Evolutionary conservation across 768 basidiomycete genomes (phyloP).

Genomic region (Hemileccinum rubropunctum): DNA sequence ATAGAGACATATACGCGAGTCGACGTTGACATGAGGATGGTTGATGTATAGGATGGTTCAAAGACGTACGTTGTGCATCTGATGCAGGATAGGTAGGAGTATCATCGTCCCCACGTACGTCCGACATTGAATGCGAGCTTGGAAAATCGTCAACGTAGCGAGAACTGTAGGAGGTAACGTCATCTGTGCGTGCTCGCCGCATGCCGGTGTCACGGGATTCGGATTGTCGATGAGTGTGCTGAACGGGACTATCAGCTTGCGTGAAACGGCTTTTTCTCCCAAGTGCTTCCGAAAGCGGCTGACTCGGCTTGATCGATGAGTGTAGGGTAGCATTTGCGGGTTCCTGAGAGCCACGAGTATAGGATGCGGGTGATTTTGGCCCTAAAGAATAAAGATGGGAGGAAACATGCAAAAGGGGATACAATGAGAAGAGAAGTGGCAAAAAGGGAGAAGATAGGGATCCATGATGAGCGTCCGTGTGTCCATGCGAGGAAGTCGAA

Average conservation of each 20-base stretch:
- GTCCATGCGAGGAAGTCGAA: conserved; percentile 41
- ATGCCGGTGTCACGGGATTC: conserved; percentile 15
- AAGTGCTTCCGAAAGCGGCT: conserved; percentile 11
- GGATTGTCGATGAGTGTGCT: conserved; percentile 9
- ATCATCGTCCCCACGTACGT: conserved; percentile 19
- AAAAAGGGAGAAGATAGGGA: conserved; percentile 31
- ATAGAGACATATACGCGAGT: conserved; percentile 20
- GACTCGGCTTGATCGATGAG: conserved; percentile 15
- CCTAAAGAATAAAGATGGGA: conserved; percentile 42
- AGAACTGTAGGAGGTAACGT: conserved; percentile 4
- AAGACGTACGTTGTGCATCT: conserved; percentile 39
- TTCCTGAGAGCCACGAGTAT: conserved; percentile 31
- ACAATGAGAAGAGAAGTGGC: conserved; percentile 29
- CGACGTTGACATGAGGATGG: conserved; percentile 29
- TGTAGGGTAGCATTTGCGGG: conserved; percentile 6
- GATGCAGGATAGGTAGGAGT: conserved; percentile 18
- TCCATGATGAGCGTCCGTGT: conserved; percentile 42
- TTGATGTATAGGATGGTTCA: conserved; percentile 27
- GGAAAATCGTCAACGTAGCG: conserved; percentile 17
- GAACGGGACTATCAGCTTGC: conserved; percentile 16
- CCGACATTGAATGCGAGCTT: conserved; percentile 19
- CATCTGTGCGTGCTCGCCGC: conserved; percentile 22
- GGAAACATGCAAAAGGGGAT: conserved; percentile 26
- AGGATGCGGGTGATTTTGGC: conserved; percentile 35
- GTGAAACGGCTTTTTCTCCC: conserved; percentile 23